Percentiles rank a stretch among this genome's conserved stretches.
Conservation (phyloP, 2,329 filamentous ascomycete genomes). For the Neopestalotiopsis rosae region DNA sequence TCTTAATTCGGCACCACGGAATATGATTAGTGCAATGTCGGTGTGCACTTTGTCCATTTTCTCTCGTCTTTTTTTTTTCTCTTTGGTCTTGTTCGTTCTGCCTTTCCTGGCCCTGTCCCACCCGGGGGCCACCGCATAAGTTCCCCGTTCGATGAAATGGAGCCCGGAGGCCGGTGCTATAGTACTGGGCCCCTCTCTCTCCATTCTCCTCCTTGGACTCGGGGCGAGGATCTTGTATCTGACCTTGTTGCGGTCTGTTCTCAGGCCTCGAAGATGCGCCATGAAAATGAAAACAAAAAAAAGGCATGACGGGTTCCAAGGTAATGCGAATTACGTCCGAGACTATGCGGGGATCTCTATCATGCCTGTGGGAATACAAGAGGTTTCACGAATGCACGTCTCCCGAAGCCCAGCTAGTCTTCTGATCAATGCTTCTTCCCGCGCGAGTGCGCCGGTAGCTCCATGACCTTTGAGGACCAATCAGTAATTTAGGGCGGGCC, state of each 20-base stretch:
- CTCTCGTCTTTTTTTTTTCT: not conserved
- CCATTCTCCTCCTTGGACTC: not conserved
- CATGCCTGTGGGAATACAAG: not conserved
- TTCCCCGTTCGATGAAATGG: conserved; percentile 11
- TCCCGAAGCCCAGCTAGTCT: conserved; percentile 1
- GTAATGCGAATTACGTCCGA: not conserved
- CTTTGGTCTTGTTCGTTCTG: not conserved
- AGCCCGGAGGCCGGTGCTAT: not conserved
- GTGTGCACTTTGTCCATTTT: not conserved
- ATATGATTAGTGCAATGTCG: conserved; percentile 7
- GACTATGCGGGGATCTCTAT: not conserved
- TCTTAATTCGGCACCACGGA: conserved; percentile 13
- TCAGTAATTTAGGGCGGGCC: conserved; percentile 12
- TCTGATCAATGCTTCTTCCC: conserved; percentile 11
- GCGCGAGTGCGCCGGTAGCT: not conserved
- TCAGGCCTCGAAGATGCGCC: not conserved
- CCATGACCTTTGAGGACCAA: conserved; percentile 8
- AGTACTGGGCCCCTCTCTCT: no score
- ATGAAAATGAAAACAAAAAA: not conserved
- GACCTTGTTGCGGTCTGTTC: conserved; percentile 11
- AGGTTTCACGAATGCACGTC: conserved; percentile 6
- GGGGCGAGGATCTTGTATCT: not conserved
- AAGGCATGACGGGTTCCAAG: not conserved
- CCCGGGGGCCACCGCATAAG: not conserved
- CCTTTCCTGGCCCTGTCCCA: not conserved